Base-by-base conservation (phyloP, 371 early-diverging fungal species). In the Blastocladiella emersonii region DNA sequence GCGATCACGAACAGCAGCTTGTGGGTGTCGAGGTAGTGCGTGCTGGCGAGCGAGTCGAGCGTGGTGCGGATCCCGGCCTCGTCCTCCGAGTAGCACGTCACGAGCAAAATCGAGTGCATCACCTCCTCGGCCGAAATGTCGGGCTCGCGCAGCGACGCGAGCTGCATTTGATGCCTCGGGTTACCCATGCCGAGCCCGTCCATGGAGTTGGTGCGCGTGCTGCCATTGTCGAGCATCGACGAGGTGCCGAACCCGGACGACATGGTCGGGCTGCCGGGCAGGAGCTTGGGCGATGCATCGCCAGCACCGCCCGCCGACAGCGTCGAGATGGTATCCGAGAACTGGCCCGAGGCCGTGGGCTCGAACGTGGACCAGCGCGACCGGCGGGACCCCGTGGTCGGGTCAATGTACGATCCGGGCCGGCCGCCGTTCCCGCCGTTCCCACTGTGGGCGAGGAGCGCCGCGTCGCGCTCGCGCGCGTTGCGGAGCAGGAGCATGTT, bases 1-100 rank as follows among this genome's bases (percentile, higher is more conserved):
- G 72, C 72, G 35, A 76, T 73, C 41, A 86, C 78, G 30, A 83
- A 63, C 48, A 86, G 74, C 21, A 83, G 49, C 64, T 75, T 73
- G 30, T 78, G 57, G 13, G 68, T 66, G 63, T 75, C 67, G 57
- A 64, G 56, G 63, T 73, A 72, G 12, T 70, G 65, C 51, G 78
- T 76, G 23, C 57, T 37, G 39, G 68, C 68, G 1, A 78, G 61
- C 57, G 75, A 73, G 63, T 78, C 73, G n/a, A 80, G 60, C 30
- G 81, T 79, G 21, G 51, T 49, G 61, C 68, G 69, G n/a, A 79
- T 57, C 8, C 77, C 81, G 34, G 68, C 69, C 62, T 66, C 64
- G n/a, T 68, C 74, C 68, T 79, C 81, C 30, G 72, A 70, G 64
- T 79, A 80, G 62, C 74, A 72, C n/a, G 81, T 74, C 25, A 67